Evolutionary conservation across 345 rosid genomes (phyloP), one percentile per base, ranked within the genome.

Genomic region (Iberis pinnata): DNA sequence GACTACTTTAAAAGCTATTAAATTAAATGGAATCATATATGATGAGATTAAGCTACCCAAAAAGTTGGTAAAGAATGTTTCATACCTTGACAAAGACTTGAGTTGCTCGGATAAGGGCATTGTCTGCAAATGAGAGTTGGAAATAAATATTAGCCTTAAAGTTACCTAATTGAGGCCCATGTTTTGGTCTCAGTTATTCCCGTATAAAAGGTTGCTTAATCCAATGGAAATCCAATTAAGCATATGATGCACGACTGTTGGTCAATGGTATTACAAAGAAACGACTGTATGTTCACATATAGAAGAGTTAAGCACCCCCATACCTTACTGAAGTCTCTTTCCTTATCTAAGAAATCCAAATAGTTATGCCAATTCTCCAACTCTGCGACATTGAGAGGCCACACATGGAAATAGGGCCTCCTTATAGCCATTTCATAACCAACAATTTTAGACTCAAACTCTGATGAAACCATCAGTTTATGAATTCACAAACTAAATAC

Each of bases 301-400:
- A 32, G 18, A 17, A 49, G 17, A 49, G 41, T 18, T n/a, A 32
- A 49, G 17, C 8, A 49, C 40, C 4, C 5, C 41, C 13, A 10
- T 49, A 49, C 55, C 55, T 49, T 49, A 33, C 18, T 49, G 7
- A 19, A 49, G 27, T 49, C 41, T 18, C 41, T 41, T 5, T 49
- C 26, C 24, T 7, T 49, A 8, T 49, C 55, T 18, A 33, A 6
- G 27, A 32, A 49, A 32, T 33, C 55, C 41, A 49, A 36, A 32
- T 49, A 49, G 26, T 33, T 32, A 33, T 49, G 55, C 41, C 55
- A 49, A 36, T 49, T 49, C 54, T 49, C 41, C 38, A 49, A 26
- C 55, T 49, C 55, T 32, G 55, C 27, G 18, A 36, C 55, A 49
- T n/a, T 33, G 55, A 49, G 55, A 32, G 55, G 55, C 17, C 55